Base-by-base conservation (phyloP, 805 yeast species). In the Wickerhamomyces bovis region DNA sequence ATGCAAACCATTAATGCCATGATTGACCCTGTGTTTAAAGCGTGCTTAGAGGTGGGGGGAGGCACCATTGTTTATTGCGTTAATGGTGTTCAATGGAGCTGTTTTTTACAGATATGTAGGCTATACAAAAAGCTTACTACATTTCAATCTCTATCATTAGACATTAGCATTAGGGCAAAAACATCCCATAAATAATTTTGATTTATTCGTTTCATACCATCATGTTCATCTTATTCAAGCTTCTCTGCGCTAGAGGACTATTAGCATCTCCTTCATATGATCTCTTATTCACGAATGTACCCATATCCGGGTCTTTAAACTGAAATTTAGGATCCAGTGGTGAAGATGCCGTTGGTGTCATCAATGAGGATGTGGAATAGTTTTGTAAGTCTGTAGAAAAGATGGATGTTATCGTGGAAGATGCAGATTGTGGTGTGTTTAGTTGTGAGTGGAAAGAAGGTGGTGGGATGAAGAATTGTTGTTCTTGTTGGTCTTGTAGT, bases 371-470 rank as follows among this genome's bases (percentile, higher is more conserved):
- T 4, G 51, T 28, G 22, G 51, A 48, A 28, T 44, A 48, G 18
- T 48, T 48, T 15, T 19, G n/a, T 10, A 25, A 19, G 16, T 19
- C 38, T 20, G 44, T 31, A 19, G 48, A 44, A 26, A 48, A 48
- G 12, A 44, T 48, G 6, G 51, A 48, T 16, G 45, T 42, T 38
- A 48, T 48, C 10, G 51, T 44, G 6, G 51, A 48, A 2, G 51
- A 48, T 28, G 51, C 51, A 15, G 51, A 48, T 21, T 45, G 51
- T 28, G 51, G 51, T 3, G 51, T 48, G 25, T 48, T 35, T 28
- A 44, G 16, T 13, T 39, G 39, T 23, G 42, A 43, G 23, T 30
- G 35, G 25, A 44, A 41, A 13, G 38, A 38, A 19, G 43, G 43
- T 7, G 43, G 43, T 35, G 40, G 47, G 16, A 39, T 26, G 16